Evolutionary conservation across 2,329 filamentous ascomycete genomes (phyloP), one percentile per base, ranked within the genome.

Genomic region (Podosphaera xanthii): DNA sequence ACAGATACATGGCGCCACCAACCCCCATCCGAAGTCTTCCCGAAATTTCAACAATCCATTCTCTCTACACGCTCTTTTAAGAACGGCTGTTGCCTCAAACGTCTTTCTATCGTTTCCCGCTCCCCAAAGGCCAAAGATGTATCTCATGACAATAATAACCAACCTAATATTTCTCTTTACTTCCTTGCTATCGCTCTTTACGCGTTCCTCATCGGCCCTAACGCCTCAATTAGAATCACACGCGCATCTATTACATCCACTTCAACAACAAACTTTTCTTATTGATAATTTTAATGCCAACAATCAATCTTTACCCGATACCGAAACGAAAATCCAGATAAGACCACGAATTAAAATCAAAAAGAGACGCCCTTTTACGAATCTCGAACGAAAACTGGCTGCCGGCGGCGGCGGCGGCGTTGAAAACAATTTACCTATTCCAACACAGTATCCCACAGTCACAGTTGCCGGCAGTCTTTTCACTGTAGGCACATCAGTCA

Each of bases 371-470:
- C 3, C 4, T 22, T 10, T 5, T 10, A 52, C 61, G 59, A 62
- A 62, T 62, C 12, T 58, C 9, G 9, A 44, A 38, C 48, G 36
- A 34, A 14, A 60, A 48, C 46, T 62, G 10, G 60, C 59, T 10
- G 60, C 59, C 22, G 22, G 22, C 22, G 22, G 22, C 8, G 61
- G 61, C 22, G 61, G 60, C 48, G 60, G 59, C 40, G 33, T 59
- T 0, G 60, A 48, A 14, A 38, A 59, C 14, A 60, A 60, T 2
- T 59, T 60, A 0, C 54, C 58, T 31, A 61, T 48, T 3, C 59
- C 65, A 6, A 55, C 62, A 8, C 65, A 65, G 58, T 60, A 61
- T 33, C 57, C 65, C 1, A 63, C 62, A 9, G 60, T 59, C 2
- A 60, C 63, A 1, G 55, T 52, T 2, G 63, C 59, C 2, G 61